A percentile compares a stretch with the other conserved stretches of the same genome.
These are phyloP conservation scores for Trichoderma erinaceum DNA, from an alignment of 495 filamentous ascomycete genomes.

Conservation along the genomic window DNA sequence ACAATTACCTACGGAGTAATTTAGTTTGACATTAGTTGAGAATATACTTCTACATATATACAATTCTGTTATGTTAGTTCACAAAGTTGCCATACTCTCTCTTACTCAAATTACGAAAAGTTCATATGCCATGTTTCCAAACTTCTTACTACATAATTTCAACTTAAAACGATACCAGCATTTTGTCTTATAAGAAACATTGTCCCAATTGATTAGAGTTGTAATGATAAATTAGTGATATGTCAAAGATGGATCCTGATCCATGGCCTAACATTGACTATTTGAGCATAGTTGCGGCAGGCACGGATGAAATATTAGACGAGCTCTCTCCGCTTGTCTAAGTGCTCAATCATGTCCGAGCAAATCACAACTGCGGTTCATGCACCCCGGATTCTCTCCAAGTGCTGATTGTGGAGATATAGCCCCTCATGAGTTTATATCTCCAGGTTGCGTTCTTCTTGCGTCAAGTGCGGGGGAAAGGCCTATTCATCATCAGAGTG, in stretches of 20 bases:
- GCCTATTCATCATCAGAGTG: not conserved
- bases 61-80: too few species aligned
- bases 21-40: not conserved
- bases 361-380: not conserved
- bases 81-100: too few species aligned
- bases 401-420: not conserved
- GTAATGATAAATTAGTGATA: not conserved
- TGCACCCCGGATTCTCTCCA: not conserved
- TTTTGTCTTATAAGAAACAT: too few species aligned
- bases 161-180: too few species aligned
- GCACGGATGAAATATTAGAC: not conserved
- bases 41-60: too few species aligned
- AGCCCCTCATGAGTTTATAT: not conserved
- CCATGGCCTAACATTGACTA: not conserved
- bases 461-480: constrained; percentile 8
- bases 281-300: not conserved
- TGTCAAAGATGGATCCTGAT: not conserved
- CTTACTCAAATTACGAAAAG: too few species aligned
- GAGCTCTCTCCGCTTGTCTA: not conserved
- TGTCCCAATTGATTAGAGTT: too few species aligned
- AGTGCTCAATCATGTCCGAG: not conserved
- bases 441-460: not conserved
- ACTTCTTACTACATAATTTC: too few species aligned
- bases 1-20: not conserved
- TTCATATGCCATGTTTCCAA: too few species aligned